Percentiles rank a stretch among this genome's conserved stretches.
phyloP scores from a whole-genome alignment of 2,329 filamentous ascomycete genomes.

The Calonectria pteridis region DNA sequence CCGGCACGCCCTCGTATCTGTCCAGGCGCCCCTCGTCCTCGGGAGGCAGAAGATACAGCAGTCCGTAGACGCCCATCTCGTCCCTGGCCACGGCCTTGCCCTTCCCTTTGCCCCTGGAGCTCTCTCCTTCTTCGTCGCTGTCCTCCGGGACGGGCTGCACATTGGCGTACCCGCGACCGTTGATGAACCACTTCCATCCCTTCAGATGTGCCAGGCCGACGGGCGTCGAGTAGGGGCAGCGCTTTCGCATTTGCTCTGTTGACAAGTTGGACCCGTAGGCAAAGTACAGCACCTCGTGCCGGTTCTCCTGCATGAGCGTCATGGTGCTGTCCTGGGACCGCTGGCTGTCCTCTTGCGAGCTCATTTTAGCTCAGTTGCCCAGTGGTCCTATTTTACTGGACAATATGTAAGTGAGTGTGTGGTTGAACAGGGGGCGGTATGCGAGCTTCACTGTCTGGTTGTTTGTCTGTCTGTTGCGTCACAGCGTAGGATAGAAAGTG shows the following conservation, averaged over 20 bases:
- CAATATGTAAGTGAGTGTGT: background rate
- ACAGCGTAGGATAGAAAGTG: background rate
- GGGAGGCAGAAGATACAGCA: slow-evolving; percentile 65
- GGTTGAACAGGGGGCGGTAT: background rate
- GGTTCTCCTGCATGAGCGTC: slow-evolving; percentile 51
- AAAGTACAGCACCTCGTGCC: slow-evolving; percentile 68
- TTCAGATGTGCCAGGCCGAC: slow-evolving; percentile 69
- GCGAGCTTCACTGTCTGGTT: background rate
- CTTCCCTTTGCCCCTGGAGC: slow-evolving; percentile 26
- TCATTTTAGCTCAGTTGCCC: slow-evolving; percentile 34
- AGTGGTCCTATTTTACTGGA: background rate
- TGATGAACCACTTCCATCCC: slow-evolving; percentile 75
- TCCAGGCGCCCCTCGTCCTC: slow-evolving; percentile 67
- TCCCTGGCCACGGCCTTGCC: slow-evolving; percentile 11
- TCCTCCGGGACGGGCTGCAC: slow-evolving; percentile 57
- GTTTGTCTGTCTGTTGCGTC: slow-evolving; percentile 10
- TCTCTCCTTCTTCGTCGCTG: slow-evolving; percentile 20
- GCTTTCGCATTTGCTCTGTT: slow-evolving; percentile 71
- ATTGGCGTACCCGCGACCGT: slow-evolving; percentile 76
- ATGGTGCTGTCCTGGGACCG: slow-evolving; percentile 51
- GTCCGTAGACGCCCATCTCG: slow-evolving; percentile 64
- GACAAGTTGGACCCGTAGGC: slow-evolving; percentile 80
- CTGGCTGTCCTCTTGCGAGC: slow-evolving; percentile 48
- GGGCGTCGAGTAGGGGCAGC: slow-evolving; percentile 70
- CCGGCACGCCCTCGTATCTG: slow-evolving; percentile 71